A percentile compares a stretch with the other conserved stretches of the same genome.
phyloP scores from a whole-genome alignment of 805 yeast genomes.

The Candida krabiensis region DNA sequence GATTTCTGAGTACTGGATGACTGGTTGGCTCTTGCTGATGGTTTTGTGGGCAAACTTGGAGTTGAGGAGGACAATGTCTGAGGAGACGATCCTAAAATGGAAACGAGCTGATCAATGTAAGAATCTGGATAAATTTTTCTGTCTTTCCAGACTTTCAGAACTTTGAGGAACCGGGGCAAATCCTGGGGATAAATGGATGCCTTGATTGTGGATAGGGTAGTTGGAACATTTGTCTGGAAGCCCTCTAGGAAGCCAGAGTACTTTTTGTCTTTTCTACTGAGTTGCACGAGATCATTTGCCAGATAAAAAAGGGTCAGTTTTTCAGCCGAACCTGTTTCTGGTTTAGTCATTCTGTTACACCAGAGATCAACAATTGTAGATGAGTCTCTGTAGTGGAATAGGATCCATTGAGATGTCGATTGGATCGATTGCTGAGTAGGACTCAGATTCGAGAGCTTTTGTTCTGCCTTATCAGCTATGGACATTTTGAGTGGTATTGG shows the following conservation, averaged over 20 bases:
- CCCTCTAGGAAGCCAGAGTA: conserved; percentile 53
- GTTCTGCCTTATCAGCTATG: conserved; percentile 47
- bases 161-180: conserved; percentile 43
- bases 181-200: conserved; percentile 27
- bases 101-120: conserved; percentile 18
- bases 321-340: conserved; percentile 21
- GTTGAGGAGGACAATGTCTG: conserved; percentile 4
- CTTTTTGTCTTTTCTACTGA: conserved; percentile 62
- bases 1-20: background rate
- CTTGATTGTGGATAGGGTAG: conserved; percentile 36
- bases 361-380: conserved; percentile 52
- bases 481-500: conserved; percentile 50
- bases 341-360: conserved; percentile 31
- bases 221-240: conserved; percentile 52
- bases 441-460: conserved; percentile 46
- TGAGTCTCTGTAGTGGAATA: conserved; percentile 66
- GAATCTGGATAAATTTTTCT: conserved; percentile 43
- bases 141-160: conserved; percentile 59
- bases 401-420: conserved; percentile 67
- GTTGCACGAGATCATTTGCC: conserved; percentile 81
- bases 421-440: conserved; percentile 75
- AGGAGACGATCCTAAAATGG: conserved; percentile 4
- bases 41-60: conserved; percentile 5
- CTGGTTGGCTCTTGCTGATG: background rate
- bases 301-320: conserved; percentile 64